These are phyloP conservation scores for Funneliformis geosporum DNA, from an alignment of 192 early-diverging fungal genomes.

Conservation along the genomic window DNA sequence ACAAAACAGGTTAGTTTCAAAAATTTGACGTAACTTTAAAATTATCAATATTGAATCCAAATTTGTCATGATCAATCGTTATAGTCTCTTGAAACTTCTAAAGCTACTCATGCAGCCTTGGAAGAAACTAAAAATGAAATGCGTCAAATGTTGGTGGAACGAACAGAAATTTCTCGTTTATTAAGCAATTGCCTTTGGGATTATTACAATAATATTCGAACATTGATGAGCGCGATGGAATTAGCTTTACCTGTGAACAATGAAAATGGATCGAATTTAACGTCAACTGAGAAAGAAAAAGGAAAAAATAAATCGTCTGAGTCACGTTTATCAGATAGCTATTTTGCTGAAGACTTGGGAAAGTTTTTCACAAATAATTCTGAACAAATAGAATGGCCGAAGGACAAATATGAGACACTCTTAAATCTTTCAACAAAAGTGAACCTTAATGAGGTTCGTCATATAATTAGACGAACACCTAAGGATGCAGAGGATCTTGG, in stretches of 20 bases:
- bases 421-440: constrained; percentile 4
- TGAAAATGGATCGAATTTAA: background rate
- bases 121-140: background rate
- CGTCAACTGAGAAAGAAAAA: background rate
- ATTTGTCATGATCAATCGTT: background rate
- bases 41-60: background rate
- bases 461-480: background rate
- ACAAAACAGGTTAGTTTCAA: background rate
- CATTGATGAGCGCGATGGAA: constrained; percentile 8
- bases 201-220: constrained; percentile 1
- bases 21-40: background rate
- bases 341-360: constrained; percentile 23
- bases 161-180: background rate
- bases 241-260: background rate
- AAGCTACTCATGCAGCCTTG: background rate
- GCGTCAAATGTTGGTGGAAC: background rate
- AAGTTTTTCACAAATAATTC: constrained; percentile 33
- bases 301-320: background rate
- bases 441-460: constrained; percentile 1
- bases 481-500: constrained; percentile 35
- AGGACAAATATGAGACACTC: constrained; percentile 14
- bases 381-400: constrained; percentile 18
- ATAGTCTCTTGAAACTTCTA: background rate
- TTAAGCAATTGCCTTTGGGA: constrained; percentile 18
- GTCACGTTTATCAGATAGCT: constrained; percentile 3